phyloP scores from a whole-genome alignment of 2,329 filamentous ascomycete genomes.

The Sarocladiaceae sp. region DNA sequence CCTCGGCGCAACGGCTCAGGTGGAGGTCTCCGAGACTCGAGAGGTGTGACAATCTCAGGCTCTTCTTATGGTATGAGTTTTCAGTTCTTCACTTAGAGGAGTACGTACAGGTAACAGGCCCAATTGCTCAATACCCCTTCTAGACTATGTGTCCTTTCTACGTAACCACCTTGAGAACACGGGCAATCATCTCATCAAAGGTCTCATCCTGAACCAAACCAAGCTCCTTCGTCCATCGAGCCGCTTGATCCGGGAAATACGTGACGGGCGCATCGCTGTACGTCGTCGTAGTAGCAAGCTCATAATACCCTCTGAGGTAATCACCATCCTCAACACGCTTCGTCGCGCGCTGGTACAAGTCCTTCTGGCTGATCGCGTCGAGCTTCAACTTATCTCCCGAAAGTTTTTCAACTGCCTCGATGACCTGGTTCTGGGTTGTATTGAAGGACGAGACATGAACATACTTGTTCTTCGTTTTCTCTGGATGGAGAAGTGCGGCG shows the following conservation, averaged over 20 bases:
- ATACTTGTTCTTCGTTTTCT: not conserved
- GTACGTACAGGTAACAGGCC: too few relatives aligned
- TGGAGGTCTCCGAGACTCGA: too few relatives aligned
- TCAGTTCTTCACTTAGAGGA: too few relatives aligned
- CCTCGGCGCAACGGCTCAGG: too few relatives aligned
- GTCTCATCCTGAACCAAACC: not conserved
- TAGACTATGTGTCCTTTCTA: too few relatives aligned
- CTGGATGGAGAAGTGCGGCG: not conserved
- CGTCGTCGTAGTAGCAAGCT: not conserved
- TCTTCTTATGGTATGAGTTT: too few relatives aligned
- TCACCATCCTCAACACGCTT: not conserved
- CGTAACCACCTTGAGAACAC: not conserved
- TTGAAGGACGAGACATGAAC: not conserved
- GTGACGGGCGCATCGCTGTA: not conserved
- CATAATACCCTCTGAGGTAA: not conserved
- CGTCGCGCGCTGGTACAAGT: not conserved
- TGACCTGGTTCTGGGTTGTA: not conserved
- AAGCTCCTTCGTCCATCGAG: not conserved
- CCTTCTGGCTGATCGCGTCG: not conserved
- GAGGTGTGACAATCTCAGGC: too few relatives aligned
- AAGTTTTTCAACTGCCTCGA: not conserved
- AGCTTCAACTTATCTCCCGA: not conserved
- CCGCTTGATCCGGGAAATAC: not conserved
- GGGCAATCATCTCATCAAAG: not conserved
- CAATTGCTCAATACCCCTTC: too few relatives aligned